A percentile compares a stretch with the other conserved stretches of the same genome.
Conservation (phyloP, 1,139 yeast species). For the Sugiyamaella novakii region DNA sequence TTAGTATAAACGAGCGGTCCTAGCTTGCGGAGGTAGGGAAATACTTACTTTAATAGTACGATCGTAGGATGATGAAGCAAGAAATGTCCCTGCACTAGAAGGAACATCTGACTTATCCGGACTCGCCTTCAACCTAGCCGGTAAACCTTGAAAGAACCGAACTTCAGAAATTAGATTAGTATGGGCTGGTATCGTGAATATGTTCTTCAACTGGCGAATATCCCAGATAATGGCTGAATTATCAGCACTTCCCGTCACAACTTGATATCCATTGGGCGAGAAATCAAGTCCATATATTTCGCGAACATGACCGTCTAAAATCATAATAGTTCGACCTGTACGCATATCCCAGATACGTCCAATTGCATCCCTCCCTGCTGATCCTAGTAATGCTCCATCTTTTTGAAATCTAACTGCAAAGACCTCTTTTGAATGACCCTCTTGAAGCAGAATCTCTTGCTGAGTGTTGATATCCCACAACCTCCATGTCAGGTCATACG, state of each 20-base stretch:
- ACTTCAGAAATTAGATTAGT: conserved; percentile 71
- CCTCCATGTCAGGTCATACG: conserved; percentile 88
- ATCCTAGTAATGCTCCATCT: conserved; percentile 75
- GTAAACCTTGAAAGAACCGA: conserved; percentile 49
- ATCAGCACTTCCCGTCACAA: conserved; percentile 87
- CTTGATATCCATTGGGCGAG: conserved; percentile 71
- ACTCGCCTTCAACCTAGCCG: conserved; percentile 28
- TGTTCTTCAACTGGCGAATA: conserved; percentile 54
- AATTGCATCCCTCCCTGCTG: conserved; percentile 80
- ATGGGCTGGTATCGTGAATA: conserved; percentile 73
- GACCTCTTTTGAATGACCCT: conserved; percentile 83
- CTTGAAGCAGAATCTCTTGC: conserved; percentile 60
- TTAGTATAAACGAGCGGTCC: conserved; percentile 59
- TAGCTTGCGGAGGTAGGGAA: neutral
- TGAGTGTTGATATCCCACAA: conserved; percentile 70
- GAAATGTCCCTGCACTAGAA: conserved; percentile 48
- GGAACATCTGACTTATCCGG: conserved; percentile 29
- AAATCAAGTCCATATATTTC: conserved; percentile 75
- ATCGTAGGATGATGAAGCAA: conserved; percentile 73
- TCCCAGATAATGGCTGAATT: conserved; percentile 87
- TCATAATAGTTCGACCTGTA: conserved; percentile 66
- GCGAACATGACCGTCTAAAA: conserved; percentile 66
- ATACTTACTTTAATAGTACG: conserved; percentile 49
- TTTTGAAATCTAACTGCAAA: conserved; percentile 65
- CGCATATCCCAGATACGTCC: conserved; percentile 86